A percentile compares a stretch with the other conserved stretches of the same genome.
These are phyloP conservation scores for Pelargonium cotyledonis DNA, from an alignment of 441 rosid genomes.

Conservation along the genomic window DNA sequence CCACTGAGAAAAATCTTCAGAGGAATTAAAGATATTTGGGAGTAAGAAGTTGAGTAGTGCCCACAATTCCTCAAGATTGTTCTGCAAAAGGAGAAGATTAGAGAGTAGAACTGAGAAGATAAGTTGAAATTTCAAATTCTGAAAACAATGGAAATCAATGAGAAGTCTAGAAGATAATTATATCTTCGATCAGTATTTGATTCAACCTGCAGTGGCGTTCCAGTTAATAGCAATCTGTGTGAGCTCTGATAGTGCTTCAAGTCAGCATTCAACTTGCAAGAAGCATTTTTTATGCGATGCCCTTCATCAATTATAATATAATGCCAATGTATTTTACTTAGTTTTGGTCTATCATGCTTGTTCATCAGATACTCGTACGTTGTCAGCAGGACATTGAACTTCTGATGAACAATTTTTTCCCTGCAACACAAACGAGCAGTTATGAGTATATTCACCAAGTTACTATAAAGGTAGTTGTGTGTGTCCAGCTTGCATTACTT, in stretches of 20 bases:
- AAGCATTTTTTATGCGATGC: constrained; percentile 95
- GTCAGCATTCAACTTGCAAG: constrained; percentile 95
- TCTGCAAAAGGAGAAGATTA: constrained; percentile 38
- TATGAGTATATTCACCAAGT: constrained; percentile 16
- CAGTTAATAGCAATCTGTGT: constrained; percentile 84
- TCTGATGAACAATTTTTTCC: constrained; percentile 82
- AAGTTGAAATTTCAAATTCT: constrained; percentile 4
- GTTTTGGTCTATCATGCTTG: constrained; percentile 93
- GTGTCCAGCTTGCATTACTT: constrained; percentile 45
- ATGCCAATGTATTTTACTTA: constrained; percentile 86
- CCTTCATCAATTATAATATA: constrained; percentile 95
- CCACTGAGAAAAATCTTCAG: constrained; percentile 98
- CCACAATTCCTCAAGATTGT: constrained; percentile 95
- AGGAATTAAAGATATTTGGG: constrained; percentile 90
- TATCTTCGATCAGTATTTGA: background rate
- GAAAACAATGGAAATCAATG: background rate
- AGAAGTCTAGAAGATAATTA: background rate
- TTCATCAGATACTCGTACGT: constrained; percentile 95
- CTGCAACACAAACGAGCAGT: constrained; percentile 38
- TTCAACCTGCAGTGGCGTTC: constrained; percentile 85
- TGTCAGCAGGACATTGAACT: constrained; percentile 85
- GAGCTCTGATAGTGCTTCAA: constrained; percentile 82
- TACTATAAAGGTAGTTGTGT: constrained; percentile 11
- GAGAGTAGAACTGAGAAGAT: constrained; percentile 15
- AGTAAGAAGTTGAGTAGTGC: constrained; percentile 85